Base-by-base conservation (phyloP, 495 filamentous ascomycete genomes). In the Aspergillus saccharolyticus region DNA sequence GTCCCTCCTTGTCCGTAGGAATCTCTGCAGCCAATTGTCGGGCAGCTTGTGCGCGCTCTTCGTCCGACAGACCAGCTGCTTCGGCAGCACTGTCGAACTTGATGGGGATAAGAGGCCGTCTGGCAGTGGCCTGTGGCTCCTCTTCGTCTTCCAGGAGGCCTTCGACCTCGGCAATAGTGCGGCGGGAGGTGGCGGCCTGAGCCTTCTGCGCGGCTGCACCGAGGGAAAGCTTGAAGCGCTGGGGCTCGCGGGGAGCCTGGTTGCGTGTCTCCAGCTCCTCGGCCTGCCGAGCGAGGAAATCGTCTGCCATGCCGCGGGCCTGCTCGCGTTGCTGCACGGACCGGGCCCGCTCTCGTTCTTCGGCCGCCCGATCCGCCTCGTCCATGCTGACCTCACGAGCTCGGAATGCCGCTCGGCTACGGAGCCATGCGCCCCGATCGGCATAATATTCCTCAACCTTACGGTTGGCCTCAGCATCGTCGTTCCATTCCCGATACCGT, bases 101-200 rank as follows among this genome's bases (percentile, higher is more conserved):
- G 76, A 97, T 96, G 16, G 93, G 93, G 46, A 96, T 82, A 24
- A 97, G 89, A 46, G 86, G 88, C 0, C 93, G 84, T 70, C 88
- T 89, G 9, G 84, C 78, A 6, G 82, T 85, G 17, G 79, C 76
- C 46, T 85, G 83, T n/a, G 78, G 80, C 57, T 96, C 89, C 61
- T 96, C 91, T 66, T 96, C 91, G 68, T 96, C 92, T 71, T 97
- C 94, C 53, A 99, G 77, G 17, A 99, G 74, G 14, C 89, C 90
- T 75, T 97, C 95, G 28, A 97, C 89, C 71, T 96, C 95, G 53
- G 91, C 93, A 43, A 91, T 86, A 1, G 90, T 96, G 49, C 92
- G 86, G 44, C 89, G 80, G 24, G 81, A 76, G n/a, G 84, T 81
- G 24, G 86, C 83, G 59, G 87, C 84, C 33, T 88, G 85, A 42